These are phyloP conservation scores for Raffaelea arxii DNA, from an alignment of 2,329 filamentous ascomycete species.

Conservation along the genomic window DNA sequence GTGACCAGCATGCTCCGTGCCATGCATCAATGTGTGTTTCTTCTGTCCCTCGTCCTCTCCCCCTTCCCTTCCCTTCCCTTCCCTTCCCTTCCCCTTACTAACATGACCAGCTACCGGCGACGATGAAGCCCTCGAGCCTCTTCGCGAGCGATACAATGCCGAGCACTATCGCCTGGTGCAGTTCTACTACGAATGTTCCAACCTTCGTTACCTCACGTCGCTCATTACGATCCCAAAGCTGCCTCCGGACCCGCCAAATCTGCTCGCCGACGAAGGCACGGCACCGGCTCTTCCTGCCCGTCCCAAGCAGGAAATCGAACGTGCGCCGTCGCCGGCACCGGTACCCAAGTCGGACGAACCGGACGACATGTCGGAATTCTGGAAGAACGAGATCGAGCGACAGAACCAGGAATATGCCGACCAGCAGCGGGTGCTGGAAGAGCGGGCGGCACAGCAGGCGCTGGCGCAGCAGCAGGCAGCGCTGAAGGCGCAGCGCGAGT, in stretches of 20 bases:
- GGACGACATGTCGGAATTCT: slow-evolving; percentile 94
- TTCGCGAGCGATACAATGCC: slow-evolving; percentile 82
- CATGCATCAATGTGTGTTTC: slow-evolving; percentile 78
- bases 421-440: slow-evolving; percentile 80
- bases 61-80: not conserved
- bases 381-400: slow-evolving; percentile 84
- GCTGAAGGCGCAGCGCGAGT: slow-evolving; percentile 82
- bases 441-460: slow-evolving; percentile 75
- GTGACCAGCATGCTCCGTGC: slow-evolving; percentile 98
- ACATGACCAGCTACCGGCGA: slow-evolving; percentile 65
- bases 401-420: slow-evolving; percentile 94
- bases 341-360: slow-evolving; percentile 67
- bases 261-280: slow-evolving; percentile 75
- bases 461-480: slow-evolving; percentile 73
- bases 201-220: slow-evolving; percentile 90
- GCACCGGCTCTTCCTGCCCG: slow-evolving; percentile 75
- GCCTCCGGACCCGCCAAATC: slow-evolving; percentile 84
- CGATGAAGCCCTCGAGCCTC: slow-evolving; percentile 80
- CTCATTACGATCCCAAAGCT: slow-evolving; percentile 94
- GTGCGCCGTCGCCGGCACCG: slow-evolving; percentile 58
- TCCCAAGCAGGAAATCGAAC: slow-evolving; percentile 65
- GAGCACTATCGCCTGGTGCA: slow-evolving; percentile 94
- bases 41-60: not conserved
- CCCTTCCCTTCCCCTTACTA: slow-evolving; percentile 12
- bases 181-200: slow-evolving; percentile 99